Conservation (phyloP, 257 asterid genomes). For the Prunella vulgaris region DNA sequence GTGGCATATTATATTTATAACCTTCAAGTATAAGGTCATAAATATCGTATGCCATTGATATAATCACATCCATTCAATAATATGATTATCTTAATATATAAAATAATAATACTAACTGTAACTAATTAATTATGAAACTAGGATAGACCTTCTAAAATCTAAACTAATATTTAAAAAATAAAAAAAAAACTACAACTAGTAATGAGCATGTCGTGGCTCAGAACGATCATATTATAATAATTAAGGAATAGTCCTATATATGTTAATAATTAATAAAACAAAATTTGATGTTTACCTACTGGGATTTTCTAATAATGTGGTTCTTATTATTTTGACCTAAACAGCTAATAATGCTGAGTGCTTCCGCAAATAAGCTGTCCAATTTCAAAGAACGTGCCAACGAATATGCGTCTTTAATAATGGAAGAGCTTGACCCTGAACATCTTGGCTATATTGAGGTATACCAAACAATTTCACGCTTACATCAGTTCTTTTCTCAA, state of each 20-base stretch:
- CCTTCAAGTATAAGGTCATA: no score
- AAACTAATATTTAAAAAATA: no score
- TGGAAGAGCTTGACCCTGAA: conserved; percentile 95
- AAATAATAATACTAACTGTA: no score
- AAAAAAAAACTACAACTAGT: not conserved
- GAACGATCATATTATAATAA: not conserved
- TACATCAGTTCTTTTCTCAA: not conserved
- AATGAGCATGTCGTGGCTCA: conserved; percentile 6
- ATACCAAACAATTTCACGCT: conserved; percentile 11
- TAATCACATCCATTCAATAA: no score
- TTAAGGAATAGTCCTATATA: not conserved
- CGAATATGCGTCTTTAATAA: conserved; percentile 75
- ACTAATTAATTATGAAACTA: no score
- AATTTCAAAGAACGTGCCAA: conserved; percentile 79
- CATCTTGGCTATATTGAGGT: conserved; percentile 87
- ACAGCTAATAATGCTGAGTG: conserved; percentile 91
- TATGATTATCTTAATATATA: no score
- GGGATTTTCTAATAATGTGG: conserved; percentile 6
- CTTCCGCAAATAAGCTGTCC: conserved; percentile 87
- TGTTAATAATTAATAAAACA: not conserved
- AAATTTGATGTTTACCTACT: not conserved
- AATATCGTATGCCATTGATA: no score
- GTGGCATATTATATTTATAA: not conserved
- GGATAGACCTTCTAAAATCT: not conserved
- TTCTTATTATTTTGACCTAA: conserved; percentile 17